A percentile compares a stretch with the other conserved stretches of the same genome.
These are phyloP conservation scores for Exserohilum turcica DNA, from an alignment of 2,329 filamentous ascomycete species.

Conservation along the genomic window DNA sequence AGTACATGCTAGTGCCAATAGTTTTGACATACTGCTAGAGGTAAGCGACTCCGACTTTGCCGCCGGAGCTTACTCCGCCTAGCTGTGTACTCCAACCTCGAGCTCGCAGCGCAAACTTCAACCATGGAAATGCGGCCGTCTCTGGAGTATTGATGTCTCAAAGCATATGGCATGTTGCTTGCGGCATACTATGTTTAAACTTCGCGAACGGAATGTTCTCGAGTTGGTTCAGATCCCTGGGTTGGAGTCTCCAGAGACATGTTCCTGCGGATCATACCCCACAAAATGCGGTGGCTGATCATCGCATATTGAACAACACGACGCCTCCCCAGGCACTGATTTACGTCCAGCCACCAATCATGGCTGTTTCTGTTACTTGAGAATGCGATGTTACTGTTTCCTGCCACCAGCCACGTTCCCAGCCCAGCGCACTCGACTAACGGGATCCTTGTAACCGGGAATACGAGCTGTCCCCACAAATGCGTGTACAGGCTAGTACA, in stretches of 20 bases:
- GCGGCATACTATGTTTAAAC: too few species aligned
- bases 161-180: neutral
- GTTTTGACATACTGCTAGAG: neutral
- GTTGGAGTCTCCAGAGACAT: neutral
- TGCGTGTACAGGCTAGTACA: slow-evolving; percentile 10
- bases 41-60: slow-evolving; percentile 1
- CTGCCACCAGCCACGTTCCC: slow-evolving; percentile 3
- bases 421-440: neutral
- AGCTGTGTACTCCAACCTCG: neutral
- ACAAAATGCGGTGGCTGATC: slow-evolving; percentile 4
- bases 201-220: neutral
- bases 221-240: neutral
- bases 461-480: slow-evolving; percentile 4
- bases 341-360: slow-evolving; percentile 11
- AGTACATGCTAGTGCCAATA: slow-evolving; percentile 10
- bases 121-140: neutral
- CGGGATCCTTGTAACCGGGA: neutral
- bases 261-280: slow-evolving; percentile 11
- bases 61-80: slow-evolving; percentile 6
- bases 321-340: neutral
- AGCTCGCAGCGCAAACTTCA: neutral
- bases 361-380: slow-evolving; percentile 24
- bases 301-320: neutral
- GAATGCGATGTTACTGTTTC: slow-evolving; percentile 3
- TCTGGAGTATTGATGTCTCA: neutral